Percentiles rank a stretch among this genome's conserved stretches.
These are phyloP conservation scores for Paraphaeosphaeria sporulosa DNA, from an alignment of 2,329 filamentous ascomycete species.

Conservation along the genomic window DNA sequence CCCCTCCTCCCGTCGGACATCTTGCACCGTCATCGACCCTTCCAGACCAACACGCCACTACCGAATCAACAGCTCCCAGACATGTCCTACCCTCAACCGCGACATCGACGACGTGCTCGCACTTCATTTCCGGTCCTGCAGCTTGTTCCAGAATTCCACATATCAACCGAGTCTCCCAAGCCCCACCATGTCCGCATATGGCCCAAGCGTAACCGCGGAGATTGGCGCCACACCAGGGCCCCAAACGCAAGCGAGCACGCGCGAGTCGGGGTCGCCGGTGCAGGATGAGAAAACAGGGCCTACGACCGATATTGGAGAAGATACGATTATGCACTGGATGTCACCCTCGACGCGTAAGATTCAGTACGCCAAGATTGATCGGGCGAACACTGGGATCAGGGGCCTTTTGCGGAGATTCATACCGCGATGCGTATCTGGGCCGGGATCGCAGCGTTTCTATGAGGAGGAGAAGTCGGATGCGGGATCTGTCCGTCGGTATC, in stretches of 20 bases:
- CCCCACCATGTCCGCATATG: slow-evolving; percentile 31
- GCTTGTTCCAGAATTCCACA: slow-evolving; percentile 43
- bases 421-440: slow-evolving; percentile 44
- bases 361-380: slow-evolving; percentile 49
- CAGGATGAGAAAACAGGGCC: slow-evolving; percentile 29
- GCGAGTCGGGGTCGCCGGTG: slow-evolving; percentile 10
- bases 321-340: slow-evolving; percentile 49
- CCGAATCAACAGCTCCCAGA: slow-evolving; percentile 44
- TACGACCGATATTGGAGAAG: slow-evolving; percentile 17
- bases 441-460: slow-evolving; percentile 43
- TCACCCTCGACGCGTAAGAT: slow-evolving; percentile 43
- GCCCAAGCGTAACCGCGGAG: slow-evolving; percentile 13
- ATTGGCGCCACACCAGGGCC: slow-evolving; percentile 14
- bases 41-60: slow-evolving; percentile 45
- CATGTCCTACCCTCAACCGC: slow-evolving; percentile 32
- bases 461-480: slow-evolving; percentile 45
- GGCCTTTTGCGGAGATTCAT: slow-evolving; percentile 41
- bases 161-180: slow-evolving; percentile 34
- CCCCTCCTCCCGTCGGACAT: slow-evolving; percentile 46
- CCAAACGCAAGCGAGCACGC: slow-evolving; percentile 1
- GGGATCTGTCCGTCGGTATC: slow-evolving; percentile 48
- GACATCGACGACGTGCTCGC: slow-evolving; percentile 51
- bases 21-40: slow-evolving; percentile 44
- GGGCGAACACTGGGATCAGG: slow-evolving; percentile 46
- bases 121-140: slow-evolving; percentile 50